Base-by-base conservation (phyloP, 176 grass and related monocot species). In the Guadua angustifolia region DNA sequence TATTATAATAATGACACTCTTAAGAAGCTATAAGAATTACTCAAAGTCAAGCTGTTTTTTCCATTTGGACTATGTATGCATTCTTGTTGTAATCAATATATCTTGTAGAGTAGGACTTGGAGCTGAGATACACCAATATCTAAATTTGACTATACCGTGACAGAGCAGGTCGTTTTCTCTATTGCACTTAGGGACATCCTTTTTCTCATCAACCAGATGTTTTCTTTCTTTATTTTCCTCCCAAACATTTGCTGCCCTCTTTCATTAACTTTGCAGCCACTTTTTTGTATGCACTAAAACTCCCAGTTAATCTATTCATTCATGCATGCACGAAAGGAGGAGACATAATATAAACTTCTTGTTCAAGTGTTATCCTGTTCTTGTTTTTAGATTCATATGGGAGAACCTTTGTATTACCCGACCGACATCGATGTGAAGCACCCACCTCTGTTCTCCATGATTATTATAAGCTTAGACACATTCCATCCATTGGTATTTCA, bases 81-180 rank as follows among this genome's bases (percentile, higher is more conserved):
- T 52, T 69, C 11, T 36, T 85, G 21, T 12, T 74, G 11, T 73
- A 47, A 2, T 73, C 29, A 24, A 22, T 58, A 36, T 85, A 33
- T 84, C 11, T 66, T 57, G 25, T 65, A 47, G 9, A 40, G 83
- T 83, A n/a, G n/a, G n/a, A n/a, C n/a, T n/a, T 52, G 67, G 73
- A 40, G 47, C 74, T 67, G 22, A 61, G 49, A 74, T 53, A 46
- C 57, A 75, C 81, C 81, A 68, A 65, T 59, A 66, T 84, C 62
- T 88, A 19, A 81, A 70, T 82, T 91, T 81, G 72, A 74, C 69
- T 70, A 60, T 87, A 40, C 68, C 64, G 49, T 90, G 52, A 69
- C 89, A 99, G 96, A 92, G 75, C 65, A 95, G 91, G 79, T 95
- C 86, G 29, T 42, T 95, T 86, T 95, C 83, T 80, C 44, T 95